Evolutionary conservation across 2,329 filamentous ascomycete species (phyloP), one percentile per base, ranked within the genome.

Genomic region (Sporothrix phasma): DNA sequence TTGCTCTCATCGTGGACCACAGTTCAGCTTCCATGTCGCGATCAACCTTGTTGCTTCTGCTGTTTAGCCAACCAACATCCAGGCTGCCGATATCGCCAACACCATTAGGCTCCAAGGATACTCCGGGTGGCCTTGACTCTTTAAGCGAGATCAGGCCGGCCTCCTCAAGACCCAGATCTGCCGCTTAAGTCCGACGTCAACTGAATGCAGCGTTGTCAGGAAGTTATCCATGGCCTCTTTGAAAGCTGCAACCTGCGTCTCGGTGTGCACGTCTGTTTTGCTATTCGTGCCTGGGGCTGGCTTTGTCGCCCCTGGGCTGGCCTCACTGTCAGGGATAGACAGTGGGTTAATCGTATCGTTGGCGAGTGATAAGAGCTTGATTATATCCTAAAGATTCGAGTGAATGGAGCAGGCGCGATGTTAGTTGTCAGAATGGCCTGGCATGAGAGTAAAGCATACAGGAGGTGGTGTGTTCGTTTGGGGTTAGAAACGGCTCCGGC

Each of bases 21-120:
- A 96, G 77, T 76, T 97, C 90, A 1, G 84, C 84, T 72, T 95
- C 91, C 81, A 93, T 94, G 67, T 90, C 88, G 70, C 87, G 84
- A 64, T 90, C 90, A 24, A 95, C 89, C 67, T 88, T 88, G 67
- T 89, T 88, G 66, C 89, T 90, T 64, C 90, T 83, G 70, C 90
- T 92, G 73, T 97, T 97, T 70, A 97, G 76, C 84, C 89, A 93
- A 37, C 92, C 92, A 15, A 95, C 87, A 72, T 97, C 92, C 62
- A 97, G 79, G 31, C 77, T 78, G 10, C 82, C 83, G 39, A 85
- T 81, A 69, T 79, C 79, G 24, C 79, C 84, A 64, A 79, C 75
- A 45, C 80, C 83, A 51, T 84, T 77, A 45, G 85, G 79, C 72
- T 84, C 76, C 68, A 84, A 69, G 10, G 78, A 77, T 22, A 64